Base-by-base conservation (phyloP, 116 monocot genomes). In the Iris pallida region DNA sequence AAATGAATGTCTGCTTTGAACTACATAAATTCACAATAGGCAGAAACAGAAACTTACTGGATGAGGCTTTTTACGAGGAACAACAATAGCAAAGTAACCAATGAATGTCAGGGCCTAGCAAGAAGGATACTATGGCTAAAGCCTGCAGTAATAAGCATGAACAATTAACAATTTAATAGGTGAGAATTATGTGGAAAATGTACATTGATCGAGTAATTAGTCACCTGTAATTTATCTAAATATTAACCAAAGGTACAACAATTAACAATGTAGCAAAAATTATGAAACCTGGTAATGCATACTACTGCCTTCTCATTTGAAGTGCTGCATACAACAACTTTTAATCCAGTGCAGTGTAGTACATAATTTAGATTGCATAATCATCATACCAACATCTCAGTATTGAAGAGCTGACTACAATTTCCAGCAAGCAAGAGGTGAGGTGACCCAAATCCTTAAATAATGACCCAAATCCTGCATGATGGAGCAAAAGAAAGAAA, bases 321-420 rank as follows among this genome's bases (percentile, higher is more conserved):
- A 65, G 95, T 95, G 74, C 95, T 95, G 76, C 95, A 95, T 20
- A 95, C 95, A 52, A 89, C 91, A 86, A 95, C 95, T 78, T 95
- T 81, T 60, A 91, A 80, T 51, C 63, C 91, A 44, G 78, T 83
- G n/a, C n/a, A n/a, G n/a, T n/a, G n/a, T n/a, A n/a, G n/a, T n/a
- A n/a, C n/a, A n/a, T n/a, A n/a, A n/a, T n/a, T n/a, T n/a, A n/a
- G n/a, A n/a, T n/a, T n/a, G n/a, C n/a, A n/a, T n/a, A n/a, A n/a
- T n/a, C n/a, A n/a, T n/a, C n/a, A n/a, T n/a, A n/a, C n/a, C n/a
- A n/a, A n/a, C n/a, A n/a, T n/a, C n/a, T n/a, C n/a, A n/a, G n/a
- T n/a, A n/a, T n/a, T n/a, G n/a, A n/a, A n/a, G n/a, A n/a, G n/a
- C n/a, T n/a, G n/a, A n/a, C n/a, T n/a, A n/a, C n/a, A n/a, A n/a